Base-by-base conservation (phyloP, 2,329 filamentous ascomycete species). In the Xylaria sp. region DNA sequence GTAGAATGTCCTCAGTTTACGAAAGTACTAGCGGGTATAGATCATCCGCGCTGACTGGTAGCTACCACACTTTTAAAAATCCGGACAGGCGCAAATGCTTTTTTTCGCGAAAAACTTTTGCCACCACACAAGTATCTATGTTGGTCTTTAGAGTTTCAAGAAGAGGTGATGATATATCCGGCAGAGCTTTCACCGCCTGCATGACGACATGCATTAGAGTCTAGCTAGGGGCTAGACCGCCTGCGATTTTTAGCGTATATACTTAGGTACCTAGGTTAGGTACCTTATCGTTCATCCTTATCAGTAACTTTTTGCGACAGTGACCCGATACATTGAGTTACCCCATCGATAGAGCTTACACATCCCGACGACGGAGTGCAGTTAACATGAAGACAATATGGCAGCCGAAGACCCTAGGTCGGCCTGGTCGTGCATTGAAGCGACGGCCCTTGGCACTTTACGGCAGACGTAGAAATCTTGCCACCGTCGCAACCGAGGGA, bases 371-470 rank as follows among this genome's bases (percentile, higher is more conserved):
- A 32, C 29, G 60, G 23, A 23, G 12, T 18, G 12, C 23, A 27
- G 29, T 21, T 23, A 25, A 70, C 2, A 80, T 80, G 79, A 76
- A 68, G 71, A 77, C 75, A 68, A 74, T 73, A 60, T 79, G 76
- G 77, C 72, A 74, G 57, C 71, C 76, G 29, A 70, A 75, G 62
- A 72, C 74, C 47, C 63, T 79, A 21, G 72, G 72, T 50, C 74
- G 76, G 71, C 73, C 77, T 5, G 68, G 63, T 8, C 47, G 57
- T n/a, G 59, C 68, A 13, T 40, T 70, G 27, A 70, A 70, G 18
- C 66, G 73, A 66, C 71, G 69, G 29, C 62, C 68, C 23, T 51
- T 70, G 8, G 37, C 63, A 2, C 35, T 64, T 25, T 65, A 57
- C 54, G 48, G 69, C 58, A 67, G 65, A 35, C 71, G 69, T 32